Percentiles rank a stretch among this genome's conserved stretches.
Evolutionary conservation across 306 rosid species (phyloP).

Genomic region (Malus sieversii): DNA sequence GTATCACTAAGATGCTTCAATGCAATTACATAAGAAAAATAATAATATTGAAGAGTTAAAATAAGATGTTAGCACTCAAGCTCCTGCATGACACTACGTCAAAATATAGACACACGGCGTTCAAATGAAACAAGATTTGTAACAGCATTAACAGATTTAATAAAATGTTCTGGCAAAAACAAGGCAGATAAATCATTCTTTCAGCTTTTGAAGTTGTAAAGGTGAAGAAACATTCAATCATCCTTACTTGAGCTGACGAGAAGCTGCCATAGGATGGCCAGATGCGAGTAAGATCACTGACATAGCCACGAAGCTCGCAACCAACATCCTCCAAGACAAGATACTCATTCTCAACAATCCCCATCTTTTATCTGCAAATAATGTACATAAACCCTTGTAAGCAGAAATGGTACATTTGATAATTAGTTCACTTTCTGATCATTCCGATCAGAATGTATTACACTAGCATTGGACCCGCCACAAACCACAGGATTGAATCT

Average conservation of each 20-base stretch:
- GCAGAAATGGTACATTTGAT: not conserved
- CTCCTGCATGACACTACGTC: not conserved
- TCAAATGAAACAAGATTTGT: not conserved
- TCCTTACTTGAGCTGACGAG: slow-evolving; percentile 65
- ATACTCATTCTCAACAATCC: slow-evolving; percentile 11
- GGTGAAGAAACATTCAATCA: slow-evolving; percentile 3
- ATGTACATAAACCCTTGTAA: slow-evolving; percentile 4
- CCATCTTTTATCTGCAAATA: slow-evolving; percentile 66
- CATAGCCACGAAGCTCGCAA: slow-evolving; percentile 87
- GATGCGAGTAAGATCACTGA: slow-evolving; percentile 90
- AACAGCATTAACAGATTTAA: not conserved
- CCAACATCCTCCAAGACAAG: slow-evolving; percentile 97
- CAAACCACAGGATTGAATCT: slow-evolving; percentile 96
- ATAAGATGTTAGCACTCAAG: not conserved
- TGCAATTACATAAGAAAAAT: not conserved
- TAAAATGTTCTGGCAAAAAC: not conserved
- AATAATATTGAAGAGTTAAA: not conserved
- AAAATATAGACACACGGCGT: not conserved
- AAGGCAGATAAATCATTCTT: not conserved
- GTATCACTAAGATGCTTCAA: not conserved
- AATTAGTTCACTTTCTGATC: slow-evolving; percentile 68
- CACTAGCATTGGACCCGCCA: slow-evolving; percentile 85
- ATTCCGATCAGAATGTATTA: slow-evolving; percentile 86
- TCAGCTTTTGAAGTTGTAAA: not conserved
- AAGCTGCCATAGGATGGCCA: slow-evolving; percentile 95